phyloP scores from a whole-genome alignment of 441 rosid genomes.

The Melastoma candidum region DNA sequence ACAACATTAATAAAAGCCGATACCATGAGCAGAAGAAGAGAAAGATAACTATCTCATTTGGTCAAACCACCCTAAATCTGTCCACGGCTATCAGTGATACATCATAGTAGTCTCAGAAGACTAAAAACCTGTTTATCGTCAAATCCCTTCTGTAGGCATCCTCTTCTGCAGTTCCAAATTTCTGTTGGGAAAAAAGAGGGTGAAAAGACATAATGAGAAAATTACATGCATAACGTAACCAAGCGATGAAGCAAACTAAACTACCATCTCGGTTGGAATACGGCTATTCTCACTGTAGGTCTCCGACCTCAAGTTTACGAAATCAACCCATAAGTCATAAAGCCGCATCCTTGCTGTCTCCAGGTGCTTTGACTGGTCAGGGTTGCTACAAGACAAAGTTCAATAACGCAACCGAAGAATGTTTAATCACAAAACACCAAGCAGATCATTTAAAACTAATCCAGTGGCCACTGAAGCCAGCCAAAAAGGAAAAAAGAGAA shows the following conservation, averaged over 20 bases:
- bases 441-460: neutral
- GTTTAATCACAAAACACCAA: conserved; percentile 7
- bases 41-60: no score
- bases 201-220: conserved; percentile 1
- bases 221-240: no score
- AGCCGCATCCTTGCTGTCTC: conserved; percentile 91
- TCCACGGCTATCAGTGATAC: no score
- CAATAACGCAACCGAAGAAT: no score
- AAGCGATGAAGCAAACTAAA: neutral
- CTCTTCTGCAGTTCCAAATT: conserved; percentile 86
- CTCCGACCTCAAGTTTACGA: conserved; percentile 90
- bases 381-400: conserved; percentile 52
- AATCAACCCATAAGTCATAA: conserved; percentile 84
- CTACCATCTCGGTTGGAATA: conserved; percentile 77
- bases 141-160: conserved; percentile 96
- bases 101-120: neutral
- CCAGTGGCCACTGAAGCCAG: neutral
- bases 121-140: conserved; percentile 77
- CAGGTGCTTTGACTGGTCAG: conserved; percentile 92
- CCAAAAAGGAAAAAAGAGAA: neutral
- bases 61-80: no score
- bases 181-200: conserved; percentile 27
- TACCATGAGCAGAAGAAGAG: no score
- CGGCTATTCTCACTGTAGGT: conserved; percentile 78
- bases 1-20: no score